Evolutionary conservation across 2,329 filamentous ascomycete species (phyloP), one percentile per base, ranked within the genome.

Genomic region (Pyrenophora graminea): DNA sequence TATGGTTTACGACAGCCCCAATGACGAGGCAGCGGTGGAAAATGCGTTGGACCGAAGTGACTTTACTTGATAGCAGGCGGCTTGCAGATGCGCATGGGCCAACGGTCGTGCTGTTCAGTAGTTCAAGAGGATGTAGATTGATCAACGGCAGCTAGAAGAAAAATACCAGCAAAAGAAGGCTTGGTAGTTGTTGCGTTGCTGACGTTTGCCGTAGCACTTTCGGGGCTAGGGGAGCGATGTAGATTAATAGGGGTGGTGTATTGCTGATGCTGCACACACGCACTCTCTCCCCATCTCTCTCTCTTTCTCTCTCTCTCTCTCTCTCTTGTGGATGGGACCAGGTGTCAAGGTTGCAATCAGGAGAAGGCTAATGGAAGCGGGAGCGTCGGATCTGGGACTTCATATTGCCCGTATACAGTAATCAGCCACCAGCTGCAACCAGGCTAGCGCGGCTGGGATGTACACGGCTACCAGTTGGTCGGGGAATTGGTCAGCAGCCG

Each of bases 401-500:
- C 43, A 44, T 39, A 32, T 40, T 34, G 56, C 40, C 49, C 52
- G 61, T 56, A 56, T 54, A 45, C 43, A 51, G 43, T 51, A 51
- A 49, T 52, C 50, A 50, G 34, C 17, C 44, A 30, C 43, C 46
- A 38, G 38, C 43, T 40, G 2, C 19, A 40, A 47, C 38, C 45
- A 43, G 51, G 12, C 31, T 53, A 48, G 32, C 39, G 47, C 39
- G 41, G 42, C 58, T 50, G 48, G 53, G 27, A 12, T 30, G 27
- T 30, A 30, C 27, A 52, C 53, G 47, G 48, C 39, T 48, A 51
- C 48, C 48, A 38, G n/a, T 34, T 46, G 23, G 27, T 45, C 48
- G 48, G 41, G 42, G 52, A 53, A 63, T 62, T 63, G 62, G 62
- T 64, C 48, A 61, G 58, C 56, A 37, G 19, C 37, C 12, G 41